Evolutionary conservation across 2,329 filamentous ascomycete species (phyloP), one percentile per base, ranked within the genome.

Genomic region (Aspergillus tanneri): DNA sequence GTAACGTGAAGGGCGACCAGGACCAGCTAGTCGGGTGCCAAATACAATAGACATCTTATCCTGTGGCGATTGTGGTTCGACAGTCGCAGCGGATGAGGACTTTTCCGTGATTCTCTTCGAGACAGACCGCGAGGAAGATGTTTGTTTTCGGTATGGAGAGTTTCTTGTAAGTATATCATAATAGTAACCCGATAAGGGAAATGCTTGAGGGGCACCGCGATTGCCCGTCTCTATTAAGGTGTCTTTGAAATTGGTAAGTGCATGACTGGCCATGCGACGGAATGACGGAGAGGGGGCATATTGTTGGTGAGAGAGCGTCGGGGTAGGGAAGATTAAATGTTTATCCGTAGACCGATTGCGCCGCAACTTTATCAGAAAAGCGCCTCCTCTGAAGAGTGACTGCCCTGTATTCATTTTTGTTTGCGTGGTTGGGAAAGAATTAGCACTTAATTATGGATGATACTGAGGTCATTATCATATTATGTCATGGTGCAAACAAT

Each of bases 11-110:
- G 79, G 79, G 32, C 86, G 78, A 61, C 80, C 79, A 1, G 90
- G 88, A 0, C 87, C 88, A 19, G 86, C 83, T 11, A 93, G 79
- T 7, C 85, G 82, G 6, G 88, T 87, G 16, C 90, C 90, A 63
- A 99, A 96, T 24, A 96, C 79, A 61, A 95, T 82, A 36, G 83
- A 72, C 44, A 84, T 81, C 62, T 77, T 79, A 36, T 74, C 69
- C 50, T 72, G 64, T 3, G 69, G 65, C 6, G 67, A 57, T 37
- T 66, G 56, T 3, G 57, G 56, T 44, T 65, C 45, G 21, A 47
- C 44, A 10, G 53, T 49, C 4, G 54, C 39, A 23, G 53, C 21
- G 24, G 55, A 52, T 8, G 58, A 54, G 36, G 56, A 36, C 41
- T 58, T 46, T n/a, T 55, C 45, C 42, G 60, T 19, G 5, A 18